phyloP scores from a whole-genome alignment of 1,284 basidiomycete genomes.

The Ceratobasidium papillatum region DNA sequence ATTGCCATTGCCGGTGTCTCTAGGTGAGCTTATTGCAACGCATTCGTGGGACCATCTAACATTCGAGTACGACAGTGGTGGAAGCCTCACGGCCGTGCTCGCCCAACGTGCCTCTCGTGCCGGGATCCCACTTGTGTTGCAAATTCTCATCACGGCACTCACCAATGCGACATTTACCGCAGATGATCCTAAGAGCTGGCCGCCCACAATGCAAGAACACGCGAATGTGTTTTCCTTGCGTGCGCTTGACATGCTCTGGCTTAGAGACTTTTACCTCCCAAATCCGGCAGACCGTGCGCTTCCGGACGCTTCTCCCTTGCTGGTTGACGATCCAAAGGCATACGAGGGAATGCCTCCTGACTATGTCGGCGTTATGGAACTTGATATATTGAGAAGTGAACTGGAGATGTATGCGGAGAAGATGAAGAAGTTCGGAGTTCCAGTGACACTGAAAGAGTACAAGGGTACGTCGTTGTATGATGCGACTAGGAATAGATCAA shows the following conservation, averaged over 20 bases:
- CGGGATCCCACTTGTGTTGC: slow-evolving; percentile 67
- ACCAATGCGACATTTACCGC: slow-evolving; percentile 66
- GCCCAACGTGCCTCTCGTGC: slow-evolving; percentile 67
- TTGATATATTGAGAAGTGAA: slow-evolving; percentile 74
- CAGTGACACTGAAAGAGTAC: slow-evolving; percentile 65
- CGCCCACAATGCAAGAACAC: slow-evolving; percentile 65
- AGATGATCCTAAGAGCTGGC: slow-evolving; percentile 43
- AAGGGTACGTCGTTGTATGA: slow-evolving; percentile 49
- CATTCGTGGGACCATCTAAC: not conserved
- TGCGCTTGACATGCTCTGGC: slow-evolving; percentile 76
- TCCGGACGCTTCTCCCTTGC: slow-evolving; percentile 74
- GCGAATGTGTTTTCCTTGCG: slow-evolving; percentile 66
- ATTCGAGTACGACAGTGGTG: slow-evolving; percentile 55
- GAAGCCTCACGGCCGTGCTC: slow-evolving; percentile 72
- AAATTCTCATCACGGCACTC: slow-evolving; percentile 75
- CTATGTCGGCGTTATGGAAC: slow-evolving; percentile 59
- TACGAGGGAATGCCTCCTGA: slow-evolving; percentile 16
- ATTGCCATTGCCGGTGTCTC: slow-evolving; percentile 73
- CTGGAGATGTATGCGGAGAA: slow-evolving; percentile 71
- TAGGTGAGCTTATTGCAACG: slow-evolving; percentile 56
- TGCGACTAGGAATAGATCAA: too few relatives aligned
- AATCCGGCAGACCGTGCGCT: slow-evolving; percentile 65
- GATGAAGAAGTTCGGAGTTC: slow-evolving; percentile 62
- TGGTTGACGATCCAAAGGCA: slow-evolving; percentile 47
- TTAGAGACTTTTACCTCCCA: slow-evolving; percentile 71